Base-by-base conservation (phyloP, 495 filamentous ascomycete genomes). In the Penicillium dipodomyicola region DNA sequence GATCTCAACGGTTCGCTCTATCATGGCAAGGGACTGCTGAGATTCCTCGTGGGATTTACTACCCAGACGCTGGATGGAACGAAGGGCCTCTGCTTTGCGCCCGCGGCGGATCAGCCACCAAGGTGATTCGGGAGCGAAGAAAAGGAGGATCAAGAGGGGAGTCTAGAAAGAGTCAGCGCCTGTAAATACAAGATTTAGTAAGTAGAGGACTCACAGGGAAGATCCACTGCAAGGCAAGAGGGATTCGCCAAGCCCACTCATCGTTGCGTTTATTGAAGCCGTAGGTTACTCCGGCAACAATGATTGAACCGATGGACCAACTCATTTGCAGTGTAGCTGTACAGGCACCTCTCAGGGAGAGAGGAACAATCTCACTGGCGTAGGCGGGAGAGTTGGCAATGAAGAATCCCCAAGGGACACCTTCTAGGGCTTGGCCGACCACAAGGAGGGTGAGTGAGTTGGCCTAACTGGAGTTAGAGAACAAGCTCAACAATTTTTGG, bases 401-500 rank as follows among this genome's bases (percentile, higher is more conserved):
- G 70, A 88, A 88, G 56, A 91, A 80, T 41, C 87, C 87, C 86
- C 86, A 89, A 47, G 84, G 83, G 53, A 90, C 82, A 60, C 87
- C 87, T 60, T 85, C 86, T 15, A 91, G 70, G 32, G 87, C 84
- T 68, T 89, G 86, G 10, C 82, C 86, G 19, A 84, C 79, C 23
- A 84, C 77, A 12, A 90, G 72, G 8, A 80, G 72, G 20, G 81
- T 67, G n/a, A 89, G 80, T 49, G 75, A 83, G 46, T 85, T 74
- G 9, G 84, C 71, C 70, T 73, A 50, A 58, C 4, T 22, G 9
- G 11, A 32, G 12, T 48, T 40, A 47, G 35, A 15, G 32, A 14
- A 23, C 10, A 6, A 8, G n/a, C 6, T 33, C 33, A 43, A 48
- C 37, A 44, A 61, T 45, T 6, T 4, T 25, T 25, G 41, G 15